A percentile compares a stretch with the other conserved stretches of the same genome.
phyloP scores from a whole-genome alignment of 2,329 filamentous ascomycete genomes.

The Clonostachys solani region DNA sequence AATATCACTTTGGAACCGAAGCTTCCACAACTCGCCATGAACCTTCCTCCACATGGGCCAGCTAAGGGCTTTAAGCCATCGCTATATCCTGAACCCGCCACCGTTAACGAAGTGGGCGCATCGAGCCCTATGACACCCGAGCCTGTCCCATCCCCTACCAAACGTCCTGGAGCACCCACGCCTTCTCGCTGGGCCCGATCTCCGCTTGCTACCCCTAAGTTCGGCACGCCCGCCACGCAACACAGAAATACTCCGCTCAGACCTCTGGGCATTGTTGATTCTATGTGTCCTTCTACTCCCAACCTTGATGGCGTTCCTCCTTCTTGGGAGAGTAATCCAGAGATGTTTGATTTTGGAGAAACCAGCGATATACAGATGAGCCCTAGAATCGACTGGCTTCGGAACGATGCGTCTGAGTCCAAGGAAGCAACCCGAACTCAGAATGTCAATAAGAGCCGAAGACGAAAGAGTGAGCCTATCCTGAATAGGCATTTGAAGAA shows the following conservation, averaged over 20 bases:
- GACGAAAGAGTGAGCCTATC: slow-evolving; percentile 27
- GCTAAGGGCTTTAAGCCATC: slow-evolving; percentile 2
- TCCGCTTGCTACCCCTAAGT: slow-evolving; percentile 12
- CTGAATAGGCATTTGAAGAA: slow-evolving; percentile 14
- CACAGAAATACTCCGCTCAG: slow-evolving; percentile 5
- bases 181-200: slow-evolving; percentile 16
- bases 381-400: slow-evolving; percentile 12
- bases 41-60: neutral
- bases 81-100: slow-evolving; percentile 1
- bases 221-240: neutral
- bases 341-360: slow-evolving; percentile 8
- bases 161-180: slow-evolving; percentile 17
- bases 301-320: slow-evolving; percentile 1
- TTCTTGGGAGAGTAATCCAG: slow-evolving; percentile 2
- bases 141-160: slow-evolving; percentile 9
- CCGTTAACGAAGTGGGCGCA: neutral
- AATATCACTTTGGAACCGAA: too few relatives aligned
- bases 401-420: neutral
- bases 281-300: slow-evolving; percentile 1
- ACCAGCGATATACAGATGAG: slow-evolving; percentile 9
- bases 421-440: neutral
- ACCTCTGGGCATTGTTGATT: neutral
- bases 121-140: slow-evolving; percentile 3
- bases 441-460: slow-evolving; percentile 10
- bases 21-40: too few relatives aligned